Conservation (phyloP, 805 yeast genomes). For the Candida insectorum region DNA sequence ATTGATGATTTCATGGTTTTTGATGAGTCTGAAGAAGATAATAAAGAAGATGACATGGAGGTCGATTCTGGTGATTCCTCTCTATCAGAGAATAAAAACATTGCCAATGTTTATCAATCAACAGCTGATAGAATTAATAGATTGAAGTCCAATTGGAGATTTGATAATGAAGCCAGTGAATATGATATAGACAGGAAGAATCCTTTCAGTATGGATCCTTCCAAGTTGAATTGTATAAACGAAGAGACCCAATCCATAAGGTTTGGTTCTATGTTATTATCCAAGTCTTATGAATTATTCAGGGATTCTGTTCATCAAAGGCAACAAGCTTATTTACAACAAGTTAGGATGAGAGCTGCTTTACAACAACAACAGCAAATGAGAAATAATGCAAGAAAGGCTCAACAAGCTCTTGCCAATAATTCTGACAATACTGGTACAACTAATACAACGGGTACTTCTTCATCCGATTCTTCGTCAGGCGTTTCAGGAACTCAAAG, state of each 20-base stretch:
- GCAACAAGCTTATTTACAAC: slow-evolving; percentile 50
- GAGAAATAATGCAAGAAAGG: slow-evolving; percentile 10
- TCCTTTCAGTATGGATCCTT: slow-evolving; percentile 74
- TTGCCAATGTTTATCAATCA: slow-evolving; percentile 45
- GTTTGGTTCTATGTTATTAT: slow-evolving; percentile 85
- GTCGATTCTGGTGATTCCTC: background rate
- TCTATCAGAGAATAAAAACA: slow-evolving; percentile 7
- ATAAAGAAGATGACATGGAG: slow-evolving; percentile 13
- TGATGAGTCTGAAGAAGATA: slow-evolving; percentile 20
- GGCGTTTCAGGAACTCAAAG: slow-evolving; percentile 2
- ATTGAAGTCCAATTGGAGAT: slow-evolving; percentile 62
- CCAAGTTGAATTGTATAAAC: slow-evolving; percentile 75
- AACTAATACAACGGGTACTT: no score
- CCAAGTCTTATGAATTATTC: slow-evolving; percentile 79
- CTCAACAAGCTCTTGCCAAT: slow-evolving; percentile 4
- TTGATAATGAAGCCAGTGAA: slow-evolving; percentile 55
- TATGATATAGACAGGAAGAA: slow-evolving; percentile 24
- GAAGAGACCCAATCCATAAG: slow-evolving; percentile 86
- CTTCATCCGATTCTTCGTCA: slow-evolving; percentile 2
- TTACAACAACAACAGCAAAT: slow-evolving; percentile 34
- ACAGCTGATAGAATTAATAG: slow-evolving; percentile 44
- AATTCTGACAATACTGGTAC: slow-evolving; percentile 1
- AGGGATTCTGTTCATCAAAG: slow-evolving; percentile 74
- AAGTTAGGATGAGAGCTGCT: slow-evolving; percentile 41
- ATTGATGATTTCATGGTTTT: slow-evolving; percentile 41